Conservation (phyloP, 2,329 filamentous ascomycete genomes). For the Colletotrichum cereale region DNA sequence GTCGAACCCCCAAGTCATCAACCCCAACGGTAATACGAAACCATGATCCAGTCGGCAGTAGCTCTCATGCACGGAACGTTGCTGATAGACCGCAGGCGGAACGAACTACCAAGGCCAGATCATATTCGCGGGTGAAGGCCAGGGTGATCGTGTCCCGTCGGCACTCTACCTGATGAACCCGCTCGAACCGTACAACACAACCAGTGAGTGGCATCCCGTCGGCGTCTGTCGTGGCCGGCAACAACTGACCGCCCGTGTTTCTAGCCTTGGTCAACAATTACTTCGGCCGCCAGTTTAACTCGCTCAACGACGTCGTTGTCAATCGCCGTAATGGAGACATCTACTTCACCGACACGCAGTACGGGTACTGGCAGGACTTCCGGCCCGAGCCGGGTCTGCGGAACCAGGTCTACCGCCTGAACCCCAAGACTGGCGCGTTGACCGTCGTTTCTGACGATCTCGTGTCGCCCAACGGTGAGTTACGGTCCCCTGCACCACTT, state of each 20-base stretch:
- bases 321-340: conserved; percentile 67
- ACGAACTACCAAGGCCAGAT: conserved; percentile 64
- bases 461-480: conserved; percentile 61
- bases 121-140: conserved; percentile 63
- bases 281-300: conserved; percentile 71
- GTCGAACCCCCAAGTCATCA: conserved; percentile 58
- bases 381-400: conserved; percentile 64
- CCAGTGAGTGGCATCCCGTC: conserved; percentile 48
- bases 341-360: conserved; percentile 75
- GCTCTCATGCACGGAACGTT: background rate
- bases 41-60: background rate
- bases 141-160: conserved; percentile 57
- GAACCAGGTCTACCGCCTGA: conserved; percentile 70
- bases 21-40: conserved; percentile 60
- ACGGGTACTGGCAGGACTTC: conserved; percentile 71
- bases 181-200: conserved; percentile 62
- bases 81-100: conserved; percentile 51
- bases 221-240: background rate
- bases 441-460: conserved; percentile 70
- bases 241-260: background rate
- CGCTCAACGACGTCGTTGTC: conserved; percentile 68
- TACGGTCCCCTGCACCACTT: rapidly evolving
- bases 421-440: conserved; percentile 62
- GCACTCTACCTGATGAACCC: conserved; percentile 59
- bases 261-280: conserved; percentile 68